Percentiles rank a stretch among this genome's conserved stretches.
Evolutionary conservation across 2,329 filamentous ascomycete species (phyloP).

Genomic region (Sclerotinia nivalis): DNA sequence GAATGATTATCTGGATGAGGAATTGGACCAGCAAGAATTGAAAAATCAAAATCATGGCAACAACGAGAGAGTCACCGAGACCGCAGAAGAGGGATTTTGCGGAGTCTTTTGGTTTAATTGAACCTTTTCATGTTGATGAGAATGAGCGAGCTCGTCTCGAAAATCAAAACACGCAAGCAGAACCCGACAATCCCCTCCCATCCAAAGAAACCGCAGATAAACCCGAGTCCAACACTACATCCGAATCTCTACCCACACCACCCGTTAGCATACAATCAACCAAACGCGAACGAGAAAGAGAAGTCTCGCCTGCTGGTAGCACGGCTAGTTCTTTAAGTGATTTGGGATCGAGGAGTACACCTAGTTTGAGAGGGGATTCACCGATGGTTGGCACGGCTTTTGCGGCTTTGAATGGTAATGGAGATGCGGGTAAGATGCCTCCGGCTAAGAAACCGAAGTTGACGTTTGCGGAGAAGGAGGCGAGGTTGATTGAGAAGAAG

Average conservation of each 20-base stretch:
- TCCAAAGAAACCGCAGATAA: not conserved
- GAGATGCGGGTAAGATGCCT: conserved; percentile 26
- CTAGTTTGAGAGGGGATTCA: conserved; percentile 22
- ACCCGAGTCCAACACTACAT: not conserved
- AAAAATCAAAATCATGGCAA: not conserved
- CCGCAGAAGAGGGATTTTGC: conserved; percentile 30
- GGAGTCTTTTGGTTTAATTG: conserved; percentile 10
- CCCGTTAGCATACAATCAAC: conserved; percentile 10
- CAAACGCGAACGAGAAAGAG: conserved; percentile 20
- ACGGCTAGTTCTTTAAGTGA: conserved; percentile 32
- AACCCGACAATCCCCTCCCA: not conserved
- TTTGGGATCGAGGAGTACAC: conserved; percentile 29
- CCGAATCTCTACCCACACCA: conserved; percentile 2
- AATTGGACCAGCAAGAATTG: not conserved
- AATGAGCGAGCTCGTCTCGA: not conserved
- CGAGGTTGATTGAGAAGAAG: conserved; percentile 44
- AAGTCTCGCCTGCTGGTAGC: conserved; percentile 31
- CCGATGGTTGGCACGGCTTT: conserved; percentile 28
- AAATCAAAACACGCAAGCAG: not conserved
- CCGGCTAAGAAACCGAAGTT: conserved; percentile 37
- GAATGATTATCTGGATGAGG: not conserved
- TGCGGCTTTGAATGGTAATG: conserved; percentile 28
- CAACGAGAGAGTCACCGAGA: conserved; percentile 14
- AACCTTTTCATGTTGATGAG: conserved; percentile 3
- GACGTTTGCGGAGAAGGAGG: conserved; percentile 37